A percentile compares a stretch with the other conserved stretches of the same genome.
Conservation (phyloP, 306 rosid genomes). For the Herpetospermum pedunculosum region DNA sequence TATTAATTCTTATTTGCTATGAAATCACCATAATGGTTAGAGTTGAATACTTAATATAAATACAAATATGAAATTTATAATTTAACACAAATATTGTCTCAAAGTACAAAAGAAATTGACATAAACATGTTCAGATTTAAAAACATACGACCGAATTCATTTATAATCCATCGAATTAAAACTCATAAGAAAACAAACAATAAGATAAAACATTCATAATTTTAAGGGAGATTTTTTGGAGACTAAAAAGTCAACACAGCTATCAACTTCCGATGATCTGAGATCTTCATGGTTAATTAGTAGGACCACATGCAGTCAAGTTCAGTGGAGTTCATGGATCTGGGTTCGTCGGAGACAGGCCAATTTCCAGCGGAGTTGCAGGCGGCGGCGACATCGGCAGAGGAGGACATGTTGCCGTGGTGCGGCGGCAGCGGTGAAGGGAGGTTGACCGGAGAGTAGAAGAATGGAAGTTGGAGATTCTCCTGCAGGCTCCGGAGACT, state of each 20-base stretch:
- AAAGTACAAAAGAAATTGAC: too few species aligned
- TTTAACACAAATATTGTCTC: too few species aligned
- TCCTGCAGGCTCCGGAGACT: constrained; percentile 78
- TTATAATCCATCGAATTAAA: neutral
- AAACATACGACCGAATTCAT: neutral
- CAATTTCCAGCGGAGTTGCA: constrained; percentile 22
- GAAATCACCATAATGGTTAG: too few species aligned
- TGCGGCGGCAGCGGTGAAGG: neutral
- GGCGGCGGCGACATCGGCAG: constrained; percentile 15
- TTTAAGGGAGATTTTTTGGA: neutral
- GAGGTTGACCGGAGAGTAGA: constrained; percentile 18
- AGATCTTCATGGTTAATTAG: neutral
- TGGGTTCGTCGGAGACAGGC: constrained; percentile 33
- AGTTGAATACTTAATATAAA: too few species aligned
- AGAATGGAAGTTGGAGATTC: constrained; percentile 62
- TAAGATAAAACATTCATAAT: neutral
- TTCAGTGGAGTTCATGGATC: constrained; percentile 32
- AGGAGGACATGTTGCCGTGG: neutral
- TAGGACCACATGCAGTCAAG: constrained; percentile 86
- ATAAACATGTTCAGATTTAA: too few species aligned
- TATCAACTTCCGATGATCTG: neutral
- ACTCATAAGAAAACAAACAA: neutral
- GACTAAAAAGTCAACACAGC: neutral
- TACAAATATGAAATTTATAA: too few species aligned
- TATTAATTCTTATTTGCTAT: too few species aligned